Evolutionary conservation across 2,329 filamentous ascomycete genomes (phyloP).

Genomic region (Davidsoniella australis): DNA sequence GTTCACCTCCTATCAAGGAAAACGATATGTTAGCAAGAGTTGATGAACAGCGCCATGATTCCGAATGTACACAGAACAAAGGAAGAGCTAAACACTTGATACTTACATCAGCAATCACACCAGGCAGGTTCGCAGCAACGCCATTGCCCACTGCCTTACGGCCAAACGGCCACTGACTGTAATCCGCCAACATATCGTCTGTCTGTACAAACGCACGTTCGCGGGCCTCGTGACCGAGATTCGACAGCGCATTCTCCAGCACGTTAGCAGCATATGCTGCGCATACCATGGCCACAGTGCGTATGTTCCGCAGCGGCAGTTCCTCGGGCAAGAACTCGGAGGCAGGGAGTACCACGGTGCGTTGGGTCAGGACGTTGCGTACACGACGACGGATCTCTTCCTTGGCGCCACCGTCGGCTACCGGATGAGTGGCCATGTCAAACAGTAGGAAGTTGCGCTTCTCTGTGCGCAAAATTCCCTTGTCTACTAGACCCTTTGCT

Average conservation of each 20-base stretch:
- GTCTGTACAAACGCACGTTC: constrained; percentile 94
- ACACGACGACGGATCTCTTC: constrained; percentile 91
- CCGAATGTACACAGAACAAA: not conserved
- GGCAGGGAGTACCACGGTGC: constrained; percentile 75
- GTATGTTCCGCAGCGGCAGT: constrained; percentile 81
- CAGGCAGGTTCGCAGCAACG: constrained; percentile 81
- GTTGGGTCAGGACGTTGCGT: constrained; percentile 78
- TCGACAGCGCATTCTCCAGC: constrained; percentile 89
- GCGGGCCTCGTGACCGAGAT: constrained; percentile 80
- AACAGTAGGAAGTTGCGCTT: constrained; percentile 99
- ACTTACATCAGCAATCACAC: constrained; percentile 59
- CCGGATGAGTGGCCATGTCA: constrained; percentile 98
- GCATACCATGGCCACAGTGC: constrained; percentile 92
- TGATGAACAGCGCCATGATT: not conserved
- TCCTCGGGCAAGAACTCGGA: constrained; percentile 86
- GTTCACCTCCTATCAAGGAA: constrained; percentile 49
- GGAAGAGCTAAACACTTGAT: not conserved
- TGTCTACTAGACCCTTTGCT: constrained; percentile 94
- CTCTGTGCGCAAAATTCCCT: constrained; percentile 93
- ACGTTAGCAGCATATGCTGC: constrained; percentile 97
- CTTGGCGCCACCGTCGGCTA: constrained; percentile 90
- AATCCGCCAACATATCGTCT: constrained; percentile 86
- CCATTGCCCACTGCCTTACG: constrained; percentile 63
- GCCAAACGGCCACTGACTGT: constrained; percentile 94
- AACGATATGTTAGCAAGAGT: constrained; percentile 13